These are phyloP conservation scores for Saprolegnia diclina DNA, from an alignment of 352 stramenopile species.

Conservation along the genomic window DNA sequence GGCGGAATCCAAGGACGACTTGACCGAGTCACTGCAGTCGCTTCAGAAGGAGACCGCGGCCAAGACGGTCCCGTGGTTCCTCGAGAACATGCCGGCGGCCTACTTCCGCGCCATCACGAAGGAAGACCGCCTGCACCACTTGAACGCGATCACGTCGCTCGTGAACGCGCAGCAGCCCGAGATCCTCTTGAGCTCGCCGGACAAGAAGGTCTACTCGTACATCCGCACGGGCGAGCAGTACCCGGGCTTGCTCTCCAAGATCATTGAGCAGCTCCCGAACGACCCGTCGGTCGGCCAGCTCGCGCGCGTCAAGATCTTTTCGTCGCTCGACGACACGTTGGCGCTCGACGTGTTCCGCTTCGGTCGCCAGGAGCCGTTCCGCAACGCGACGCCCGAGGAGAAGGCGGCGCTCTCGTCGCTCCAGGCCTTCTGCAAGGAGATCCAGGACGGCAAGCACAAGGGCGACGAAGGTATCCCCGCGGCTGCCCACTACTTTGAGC, in stretches of 20 bases:
- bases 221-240: conserved; percentile 75
- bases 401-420: conserved; percentile 48
- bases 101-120: conserved; percentile 86
- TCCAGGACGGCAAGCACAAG: conserved; percentile 70
- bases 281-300: conserved; percentile 55
- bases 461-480: conserved; percentile 47
- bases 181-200: conserved; percentile 69
- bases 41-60: conserved; percentile 57
- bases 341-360: conserved; percentile 85
- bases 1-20: conserved; percentile 22
- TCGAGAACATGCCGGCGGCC: conserved; percentile 84
- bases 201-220: conserved; percentile 76
- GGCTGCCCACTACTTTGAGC: conserved; percentile 52
- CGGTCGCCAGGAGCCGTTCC: conserved; percentile 67
- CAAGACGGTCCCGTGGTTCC: conserved; percentile 82
- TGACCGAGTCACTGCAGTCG: conserved; percentile 47
- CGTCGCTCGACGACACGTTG: conserved; percentile 74
- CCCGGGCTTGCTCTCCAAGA: conserved; percentile 60
- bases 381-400: conserved; percentile 49
- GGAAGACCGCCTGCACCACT: conserved; percentile 76
- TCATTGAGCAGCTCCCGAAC: conserved; percentile 62
- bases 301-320: conserved; percentile 88
- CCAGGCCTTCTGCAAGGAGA: conserved; percentile 59
- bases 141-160: conserved; percentile 82
- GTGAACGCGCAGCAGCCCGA: conserved; percentile 70